phyloP scores from a whole-genome alignment of 2,329 filamentous ascomycete species.

The Sclerotinia borealis region DNA sequence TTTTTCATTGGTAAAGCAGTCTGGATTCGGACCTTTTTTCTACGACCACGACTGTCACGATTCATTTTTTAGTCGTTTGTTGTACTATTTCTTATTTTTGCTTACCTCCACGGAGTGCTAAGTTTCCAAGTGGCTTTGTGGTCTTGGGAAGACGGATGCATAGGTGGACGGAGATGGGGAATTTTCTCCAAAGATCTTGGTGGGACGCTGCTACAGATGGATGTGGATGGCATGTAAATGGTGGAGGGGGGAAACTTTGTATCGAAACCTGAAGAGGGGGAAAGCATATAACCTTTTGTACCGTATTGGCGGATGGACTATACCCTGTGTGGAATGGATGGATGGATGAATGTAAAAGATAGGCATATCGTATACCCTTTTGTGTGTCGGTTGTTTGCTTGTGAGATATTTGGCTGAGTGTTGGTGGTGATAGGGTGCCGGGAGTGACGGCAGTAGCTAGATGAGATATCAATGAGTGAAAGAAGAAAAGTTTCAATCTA shows the following conservation, averaged over 20 bases:
- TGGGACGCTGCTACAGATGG: not conserved
- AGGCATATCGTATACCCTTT: not conserved
- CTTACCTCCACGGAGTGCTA: not conserved
- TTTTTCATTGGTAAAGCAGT: not conserved
- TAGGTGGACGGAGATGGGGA: not conserved
- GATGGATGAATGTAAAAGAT: not conserved
- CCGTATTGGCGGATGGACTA: not conserved
- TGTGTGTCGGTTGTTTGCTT: not conserved
- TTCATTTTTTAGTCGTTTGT: not conserved
- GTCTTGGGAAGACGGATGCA: not conserved
- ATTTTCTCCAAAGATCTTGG: not conserved
- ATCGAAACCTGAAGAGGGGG: not conserved
- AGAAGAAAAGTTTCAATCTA: not conserved
- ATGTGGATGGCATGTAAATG: not conserved
- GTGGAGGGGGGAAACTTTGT: not conserved
- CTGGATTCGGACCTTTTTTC: not conserved
- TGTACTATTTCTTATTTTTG: constrained; percentile 4
- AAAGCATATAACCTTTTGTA: not conserved
- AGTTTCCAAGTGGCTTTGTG: not conserved
- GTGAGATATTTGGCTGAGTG: not conserved
- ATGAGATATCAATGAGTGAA: not conserved
- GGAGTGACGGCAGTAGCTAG: not conserved
- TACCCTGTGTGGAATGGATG: not conserved
- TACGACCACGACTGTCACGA: constrained; percentile 12
- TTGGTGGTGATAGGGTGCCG: not conserved